Conservation (phyloP, 2,329 filamentous ascomycete species). For the Didymella sp. region DNA sequence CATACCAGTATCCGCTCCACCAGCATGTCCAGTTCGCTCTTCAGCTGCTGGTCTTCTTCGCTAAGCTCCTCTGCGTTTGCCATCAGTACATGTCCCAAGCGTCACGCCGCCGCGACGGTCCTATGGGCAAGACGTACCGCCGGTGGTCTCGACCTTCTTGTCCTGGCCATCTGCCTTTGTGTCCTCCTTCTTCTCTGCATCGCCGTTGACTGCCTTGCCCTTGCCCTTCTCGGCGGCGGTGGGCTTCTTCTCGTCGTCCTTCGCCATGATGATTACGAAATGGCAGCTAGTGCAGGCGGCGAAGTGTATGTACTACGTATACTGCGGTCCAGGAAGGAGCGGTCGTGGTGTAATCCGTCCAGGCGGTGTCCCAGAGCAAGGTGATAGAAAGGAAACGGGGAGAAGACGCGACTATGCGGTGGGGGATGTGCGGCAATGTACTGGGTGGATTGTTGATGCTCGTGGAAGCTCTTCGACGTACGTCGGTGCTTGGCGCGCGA, state of each 20-base stretch:
- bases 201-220: conserved; percentile 81
- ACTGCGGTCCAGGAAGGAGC: conserved; percentile 17
- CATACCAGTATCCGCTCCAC: conserved; percentile 89
- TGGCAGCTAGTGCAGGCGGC: conserved; percentile 46
- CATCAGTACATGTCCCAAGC: conserved; percentile 33
- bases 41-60: conserved; percentile 97
- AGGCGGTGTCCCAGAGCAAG: conserved; percentile 1
- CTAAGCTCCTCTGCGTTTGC: conserved; percentile 80
- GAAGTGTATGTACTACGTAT: conserved; percentile 29
- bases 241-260: conserved; percentile 85
- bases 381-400: conserved; percentile 4
- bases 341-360: conserved; percentile 20
- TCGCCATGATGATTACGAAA: conserved; percentile 73
- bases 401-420: conserved; percentile 18
- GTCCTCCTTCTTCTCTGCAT: conserved; percentile 64
- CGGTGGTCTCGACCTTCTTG: conserved; percentile 71
- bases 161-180: conserved; percentile 77
- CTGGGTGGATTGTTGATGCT: conserved; percentile 33
- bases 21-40: conserved; percentile 97
- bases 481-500: conserved; percentile 18
- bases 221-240: conserved; percentile 93
- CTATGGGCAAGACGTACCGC: conserved; percentile 52
- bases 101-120: conserved; percentile 19
- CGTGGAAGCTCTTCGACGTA: conserved; percentile 36
- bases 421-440: conserved; percentile 24